These are phyloP conservation scores for Onygena corvina DNA, from an alignment of 2,329 filamentous ascomycete species.

Conservation along the genomic window DNA sequence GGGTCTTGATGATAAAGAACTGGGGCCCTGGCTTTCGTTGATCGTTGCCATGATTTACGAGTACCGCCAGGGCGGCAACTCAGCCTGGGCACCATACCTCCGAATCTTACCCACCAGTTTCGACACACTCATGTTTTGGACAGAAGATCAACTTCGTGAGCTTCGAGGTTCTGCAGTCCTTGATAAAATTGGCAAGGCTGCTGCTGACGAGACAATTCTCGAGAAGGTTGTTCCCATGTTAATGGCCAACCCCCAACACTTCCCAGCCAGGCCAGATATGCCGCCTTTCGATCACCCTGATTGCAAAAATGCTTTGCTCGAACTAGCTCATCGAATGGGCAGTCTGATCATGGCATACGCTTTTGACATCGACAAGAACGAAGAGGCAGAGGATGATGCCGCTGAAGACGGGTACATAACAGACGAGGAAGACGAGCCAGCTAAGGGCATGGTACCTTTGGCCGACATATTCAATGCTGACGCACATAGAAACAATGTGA, in stretches of 20 bases:
- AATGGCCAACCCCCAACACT: conserved; percentile 30
- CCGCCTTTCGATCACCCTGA: conserved; percentile 30
- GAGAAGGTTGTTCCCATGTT: conserved; percentile 45
- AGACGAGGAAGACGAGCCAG: conserved; percentile 55
- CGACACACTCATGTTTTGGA: conserved; percentile 87
- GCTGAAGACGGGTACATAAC: conserved; percentile 41
- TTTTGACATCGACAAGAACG: conserved; percentile 57
- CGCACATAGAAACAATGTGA: conserved; percentile 65
- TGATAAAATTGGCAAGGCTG: conserved; percentile 60
- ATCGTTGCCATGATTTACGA: conserved; percentile 79
- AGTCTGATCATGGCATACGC: conserved; percentile 88
- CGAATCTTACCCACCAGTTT: conserved; percentile 59
- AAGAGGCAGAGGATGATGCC: conserved; percentile 41
- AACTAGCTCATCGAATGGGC: conserved; percentile 64
- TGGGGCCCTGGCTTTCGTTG: conserved; percentile 44
- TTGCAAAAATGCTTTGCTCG: conserved; percentile 39
- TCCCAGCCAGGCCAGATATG: conserved; percentile 31
- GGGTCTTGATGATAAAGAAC: conserved; percentile 41
- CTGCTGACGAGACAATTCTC: conserved; percentile 59
- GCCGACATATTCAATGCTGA: conserved; percentile 85
- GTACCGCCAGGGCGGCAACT: conserved; percentile 45
- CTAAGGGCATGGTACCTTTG: conserved; percentile 82
- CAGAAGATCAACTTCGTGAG: conserved; percentile 52
- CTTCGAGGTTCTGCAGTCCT: conserved; percentile 68
- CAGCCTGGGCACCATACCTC: conserved; percentile 68